Conservation (phyloP, 1,139 yeast species). For the Meyerozyma sp. region DNA sequence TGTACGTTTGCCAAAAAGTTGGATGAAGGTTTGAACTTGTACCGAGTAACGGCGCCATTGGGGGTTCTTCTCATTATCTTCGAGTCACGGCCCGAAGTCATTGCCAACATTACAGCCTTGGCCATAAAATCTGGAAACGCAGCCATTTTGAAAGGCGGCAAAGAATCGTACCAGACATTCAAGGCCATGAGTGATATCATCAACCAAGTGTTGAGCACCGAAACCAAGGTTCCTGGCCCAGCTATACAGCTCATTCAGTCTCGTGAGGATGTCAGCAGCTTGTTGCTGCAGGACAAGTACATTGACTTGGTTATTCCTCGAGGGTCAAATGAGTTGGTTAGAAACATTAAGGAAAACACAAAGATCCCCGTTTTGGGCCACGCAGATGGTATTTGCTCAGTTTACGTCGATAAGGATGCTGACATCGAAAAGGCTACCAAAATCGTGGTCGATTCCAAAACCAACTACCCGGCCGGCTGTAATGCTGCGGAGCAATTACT, state of each 20-base stretch:
- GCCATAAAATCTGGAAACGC: slow-evolving; percentile 95
- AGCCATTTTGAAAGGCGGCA: slow-evolving; percentile 96
- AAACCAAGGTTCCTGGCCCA: slow-evolving; percentile 67
- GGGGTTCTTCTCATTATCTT: slow-evolving; percentile 91
- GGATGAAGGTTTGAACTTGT: slow-evolving; percentile 77
- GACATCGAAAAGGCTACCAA: slow-evolving; percentile 70
- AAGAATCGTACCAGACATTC: slow-evolving; percentile 83
- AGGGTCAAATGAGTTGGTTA: slow-evolving; percentile 89
- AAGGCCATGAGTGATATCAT: slow-evolving; percentile 74
- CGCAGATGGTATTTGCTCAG: slow-evolving; percentile 95
- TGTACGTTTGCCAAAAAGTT: slow-evolving; percentile 74
- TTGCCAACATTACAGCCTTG: slow-evolving; percentile 93
- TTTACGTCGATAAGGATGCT: slow-evolving; percentile 73
- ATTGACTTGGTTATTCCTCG: slow-evolving; percentile 96
- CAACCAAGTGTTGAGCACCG: slow-evolving; percentile 46
- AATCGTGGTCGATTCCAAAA: slow-evolving; percentile 79
- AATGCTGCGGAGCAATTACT: slow-evolving; percentile 90
- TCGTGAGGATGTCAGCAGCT: slow-evolving; percentile 82
- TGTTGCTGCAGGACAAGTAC: slow-evolving; percentile 78
- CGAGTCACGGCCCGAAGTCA: slow-evolving; percentile 97
- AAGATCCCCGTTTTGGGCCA: slow-evolving; percentile 97
- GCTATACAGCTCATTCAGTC: slow-evolving; percentile 86
- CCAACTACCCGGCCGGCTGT: slow-evolving; percentile 98
- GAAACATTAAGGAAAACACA: slow-evolving; percentile 76
- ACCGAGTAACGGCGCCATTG: slow-evolving; percentile 85